Base-by-base conservation (phyloP, 139 green algal genomes). In the Asterochloris erici region DNA sequence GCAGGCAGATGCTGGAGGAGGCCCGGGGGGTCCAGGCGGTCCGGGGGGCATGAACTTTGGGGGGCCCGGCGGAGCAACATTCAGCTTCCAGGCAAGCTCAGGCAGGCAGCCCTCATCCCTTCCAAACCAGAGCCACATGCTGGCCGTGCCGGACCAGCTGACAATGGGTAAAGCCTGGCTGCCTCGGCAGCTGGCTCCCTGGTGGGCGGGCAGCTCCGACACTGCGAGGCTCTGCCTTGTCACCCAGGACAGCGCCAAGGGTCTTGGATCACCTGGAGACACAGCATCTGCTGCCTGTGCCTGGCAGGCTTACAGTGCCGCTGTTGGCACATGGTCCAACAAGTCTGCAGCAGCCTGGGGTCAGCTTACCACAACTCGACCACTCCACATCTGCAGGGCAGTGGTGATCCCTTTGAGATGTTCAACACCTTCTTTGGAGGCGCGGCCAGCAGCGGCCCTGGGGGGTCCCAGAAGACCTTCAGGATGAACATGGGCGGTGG, bases 371-470 rank as follows among this genome's bases (percentile, higher is more conserved):
- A 2, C 38, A 6, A 54, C 38, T 54, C 6, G 38, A 54, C 38
- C 68, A 1, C 23, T 24, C 9, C 71, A 77, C n/a, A n/a, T 23
- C 12, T 82, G 78, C 89, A 94, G 81, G 26, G 76, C 23, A 70
- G 60, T 70, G 90, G 87, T 15, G 91, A 96, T 64, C 90, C 93
- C 0, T 93, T 94, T 71, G 89, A 97, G 23, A 93, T 96, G 66
- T 96, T 96, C 84, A 92, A 97, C 21, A 86, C 78, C 26, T 95
- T 96, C 63, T 96, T 97, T 79, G 93, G 93, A 10, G 81, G 79
- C 16, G 79, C 81, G 14, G 78, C 77, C 68, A 81, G 83, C 12
- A 76, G 79, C 15, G 85, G 84, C 15, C 83, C 84, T 62, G 68
- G 64, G 29, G 84, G 70, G 60, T 84, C 85, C 71, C 77, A 82